These are phyloP conservation scores for Colletotrichum sp. DNA, from an alignment of 2,329 filamentous ascomycete species.

Conservation along the genomic window DNA sequence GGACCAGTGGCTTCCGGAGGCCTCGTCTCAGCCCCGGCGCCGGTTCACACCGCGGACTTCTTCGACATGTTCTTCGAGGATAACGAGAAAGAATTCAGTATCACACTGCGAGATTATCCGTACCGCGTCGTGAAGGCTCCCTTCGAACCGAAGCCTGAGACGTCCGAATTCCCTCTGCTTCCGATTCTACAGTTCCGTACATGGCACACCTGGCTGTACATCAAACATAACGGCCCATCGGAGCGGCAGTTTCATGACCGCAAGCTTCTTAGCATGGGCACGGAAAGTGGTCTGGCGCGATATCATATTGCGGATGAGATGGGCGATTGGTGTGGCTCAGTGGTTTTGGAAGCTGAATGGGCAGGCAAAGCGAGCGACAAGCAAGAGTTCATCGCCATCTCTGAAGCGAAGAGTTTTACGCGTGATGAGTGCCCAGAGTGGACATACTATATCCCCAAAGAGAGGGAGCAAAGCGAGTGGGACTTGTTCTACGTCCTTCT, in stretches of 20 bases:
- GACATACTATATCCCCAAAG: constrained; percentile 38
- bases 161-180: constrained; percentile 2
- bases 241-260: neutral
- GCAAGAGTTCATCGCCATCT: constrained; percentile 36
- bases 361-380: neutral
- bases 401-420: constrained; percentile 36
- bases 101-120: neutral
- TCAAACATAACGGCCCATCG: neutral
- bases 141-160: neutral
- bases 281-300: constrained; percentile 17
- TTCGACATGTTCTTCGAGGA: constrained; percentile 3
- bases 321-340: constrained; percentile 36
- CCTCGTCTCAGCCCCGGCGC: neutral
- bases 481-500: constrained; percentile 37
- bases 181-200: constrained; percentile 37
- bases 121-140: constrained; percentile 6
- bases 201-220: constrained; percentile 27
- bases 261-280: neutral
- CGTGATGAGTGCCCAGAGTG: constrained; percentile 32
- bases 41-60: neutral
- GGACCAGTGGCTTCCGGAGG: neutral
- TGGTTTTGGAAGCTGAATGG: constrained; percentile 28
- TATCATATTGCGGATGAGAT: constrained; percentile 31
- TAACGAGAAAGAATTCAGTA: neutral
- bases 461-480: constrained; percentile 35